These are phyloP conservation scores for Pythium brachiatum DNA, from an alignment of 352 stramenopile species.

Conservation along the genomic window DNA sequence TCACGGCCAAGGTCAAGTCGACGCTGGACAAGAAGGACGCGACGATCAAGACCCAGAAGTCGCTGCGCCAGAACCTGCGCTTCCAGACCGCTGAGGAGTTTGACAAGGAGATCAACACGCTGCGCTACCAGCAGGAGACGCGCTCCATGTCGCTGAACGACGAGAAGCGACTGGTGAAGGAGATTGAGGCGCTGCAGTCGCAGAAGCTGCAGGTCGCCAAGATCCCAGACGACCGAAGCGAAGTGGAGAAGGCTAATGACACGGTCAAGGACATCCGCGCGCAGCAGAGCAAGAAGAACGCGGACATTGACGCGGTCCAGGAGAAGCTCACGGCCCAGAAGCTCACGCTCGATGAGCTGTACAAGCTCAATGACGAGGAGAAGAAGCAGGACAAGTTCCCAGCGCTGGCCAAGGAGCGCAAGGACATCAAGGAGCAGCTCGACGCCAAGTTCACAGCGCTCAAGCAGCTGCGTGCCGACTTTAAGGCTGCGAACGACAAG, in stretches of 20 bases:
- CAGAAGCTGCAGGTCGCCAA: constrained; percentile 89
- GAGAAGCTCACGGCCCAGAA: constrained; percentile 91
- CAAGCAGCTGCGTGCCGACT: constrained; percentile 86
- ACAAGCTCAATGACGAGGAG: constrained; percentile 88
- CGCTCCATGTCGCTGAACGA: constrained; percentile 95
- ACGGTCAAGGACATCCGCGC: constrained; percentile 74
- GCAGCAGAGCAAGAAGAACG: constrained; percentile 89
- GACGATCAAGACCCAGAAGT: constrained; percentile 68
- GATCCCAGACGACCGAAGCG: constrained; percentile 76
- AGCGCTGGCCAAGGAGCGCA: constrained; percentile 80
- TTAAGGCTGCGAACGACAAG: constrained; percentile 93
- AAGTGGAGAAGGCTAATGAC: constrained; percentile 81
- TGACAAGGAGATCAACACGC: constrained; percentile 86
- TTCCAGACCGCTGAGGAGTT: constrained; percentile 90
- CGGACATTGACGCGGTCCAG: constrained; percentile 92
- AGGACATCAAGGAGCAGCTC: constrained; percentile 90
- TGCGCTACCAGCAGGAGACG: constrained; percentile 93
- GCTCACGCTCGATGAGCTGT: constrained; percentile 86
- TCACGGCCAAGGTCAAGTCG: constrained; percentile 79
- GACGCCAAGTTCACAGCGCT: constrained; percentile 87
- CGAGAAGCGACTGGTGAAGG: constrained; percentile 97
- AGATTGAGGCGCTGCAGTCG: constrained; percentile 91
- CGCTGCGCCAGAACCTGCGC: constrained; percentile 67
- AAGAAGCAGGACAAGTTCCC: constrained; percentile 86
- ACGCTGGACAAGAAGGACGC: constrained; percentile 82